Base-by-base conservation (phyloP, 2,329 filamentous ascomycete genomes). In the Capronia americana region DNA sequence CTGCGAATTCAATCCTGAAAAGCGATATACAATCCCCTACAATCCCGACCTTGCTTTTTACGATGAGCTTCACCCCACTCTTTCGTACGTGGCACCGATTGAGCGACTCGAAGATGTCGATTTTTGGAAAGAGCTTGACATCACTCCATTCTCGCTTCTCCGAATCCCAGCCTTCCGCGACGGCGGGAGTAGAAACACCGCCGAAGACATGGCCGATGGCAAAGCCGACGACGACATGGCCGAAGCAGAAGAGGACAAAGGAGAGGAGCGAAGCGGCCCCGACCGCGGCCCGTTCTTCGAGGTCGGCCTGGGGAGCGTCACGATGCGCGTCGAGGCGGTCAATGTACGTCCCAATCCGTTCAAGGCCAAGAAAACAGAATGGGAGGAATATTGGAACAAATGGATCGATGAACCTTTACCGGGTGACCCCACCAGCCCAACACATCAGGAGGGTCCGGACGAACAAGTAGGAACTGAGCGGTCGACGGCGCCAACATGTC, bases 111-210 rank as follows among this genome's bases (percentile, higher is more conserved):
- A 51, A 24, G 20, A 51, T 11, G 24, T 51, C 20, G 48, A 20
- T 14, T 51, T 51, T 51, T 51, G 48, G 48, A 23, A 51, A 26
- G 48, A 51, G n/a, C 48, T 51, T 24, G 48, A n/a, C 20, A 51
- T 26, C 2, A 12, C 48, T 51, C 48, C 48, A 17, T 51, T 51
- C 5, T 51, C 48, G 2, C 3, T 51, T 17, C 20, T 51, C 10
- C 48, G 48, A 8, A 23, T 51, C 48, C 48, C 48, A 26, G 12
- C 48, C 20, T 51, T 51, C 17, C 20, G 24, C 48, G 24, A 51
- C 12, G 48, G 48, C 3, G 48, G 48, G 4, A 8, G 48, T 24
- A 51, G 48, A n/a, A 26, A 51, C 20, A 51, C 12, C 5, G 24
- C 20, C 20, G 24, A 51, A n/a, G 24, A 26, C 20, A 51, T 26